Evolutionary conservation across 2,329 filamentous ascomycete species (phyloP).

Genomic region (Eurotiales sp.): DNA sequence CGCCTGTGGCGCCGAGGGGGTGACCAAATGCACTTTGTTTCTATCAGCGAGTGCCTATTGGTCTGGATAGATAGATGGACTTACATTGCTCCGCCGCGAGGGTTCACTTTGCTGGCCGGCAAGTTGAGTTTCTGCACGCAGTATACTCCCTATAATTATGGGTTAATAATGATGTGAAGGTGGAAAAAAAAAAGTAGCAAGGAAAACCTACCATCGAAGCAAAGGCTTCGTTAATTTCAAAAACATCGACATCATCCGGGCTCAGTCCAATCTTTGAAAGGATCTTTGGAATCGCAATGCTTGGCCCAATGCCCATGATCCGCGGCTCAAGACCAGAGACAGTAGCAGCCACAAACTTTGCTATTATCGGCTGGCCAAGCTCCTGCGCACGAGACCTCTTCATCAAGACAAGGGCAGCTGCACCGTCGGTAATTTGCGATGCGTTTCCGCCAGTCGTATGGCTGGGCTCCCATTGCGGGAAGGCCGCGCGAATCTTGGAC

Average conservation of each 20-base stretch:
- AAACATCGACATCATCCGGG: constrained; percentile 38
- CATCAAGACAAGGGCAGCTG: constrained; percentile 89
- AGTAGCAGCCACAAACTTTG: constrained; percentile 81
- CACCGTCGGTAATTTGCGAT: constrained; percentile 86
- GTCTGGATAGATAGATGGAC: constrained; percentile 15
- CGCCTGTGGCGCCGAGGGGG: constrained; percentile 85
- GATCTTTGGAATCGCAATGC: constrained; percentile 86
- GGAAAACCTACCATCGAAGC: constrained; percentile 52
- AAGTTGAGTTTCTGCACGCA: constrained; percentile 80
- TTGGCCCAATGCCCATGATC: constrained; percentile 89
- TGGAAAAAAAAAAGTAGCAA: neutral
- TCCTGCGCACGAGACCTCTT: constrained; percentile 78
- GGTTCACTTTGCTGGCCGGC: constrained; percentile 81
- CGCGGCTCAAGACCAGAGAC: constrained; percentile 81
- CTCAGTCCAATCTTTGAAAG: constrained; percentile 74
- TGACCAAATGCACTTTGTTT: constrained; percentile 69
- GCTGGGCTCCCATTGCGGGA: constrained; percentile 70
- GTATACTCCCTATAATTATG: constrained; percentile 66
- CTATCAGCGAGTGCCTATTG: too few species aligned
- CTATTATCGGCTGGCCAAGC: constrained; percentile 78
- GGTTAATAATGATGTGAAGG: constrained; percentile 1
- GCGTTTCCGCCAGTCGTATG: constrained; percentile 91
- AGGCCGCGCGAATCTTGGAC: constrained; percentile 78
- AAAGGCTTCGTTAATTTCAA: constrained; percentile 78
- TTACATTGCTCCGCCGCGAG: constrained; percentile 82